A percentile compares a stretch with the other conserved stretches of the same genome.
Evolutionary conservation across 192 early-diverging fungal genomes (phyloP).

Genomic region (Coemansia sp.): DNA sequence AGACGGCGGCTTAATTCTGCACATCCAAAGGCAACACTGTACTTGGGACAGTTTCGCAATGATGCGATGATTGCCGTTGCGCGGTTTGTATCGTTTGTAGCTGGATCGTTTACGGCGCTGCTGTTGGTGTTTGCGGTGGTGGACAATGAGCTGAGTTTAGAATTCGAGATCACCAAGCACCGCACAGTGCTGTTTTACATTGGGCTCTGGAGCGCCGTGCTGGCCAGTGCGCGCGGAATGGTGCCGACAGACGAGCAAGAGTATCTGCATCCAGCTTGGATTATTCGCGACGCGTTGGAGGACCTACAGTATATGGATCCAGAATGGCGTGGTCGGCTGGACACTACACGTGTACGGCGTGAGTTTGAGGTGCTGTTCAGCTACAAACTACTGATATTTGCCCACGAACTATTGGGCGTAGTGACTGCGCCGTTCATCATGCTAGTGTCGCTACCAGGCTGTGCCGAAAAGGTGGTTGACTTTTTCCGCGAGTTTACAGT

Average conservation of each 20-base stretch:
- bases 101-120: constrained; percentile 85
- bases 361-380: constrained; percentile 79
- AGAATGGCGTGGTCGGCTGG: constrained; percentile 77
- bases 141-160: constrained; percentile 82
- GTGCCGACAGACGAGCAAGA: constrained; percentile 76
- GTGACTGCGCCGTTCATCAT: constrained; percentile 82
- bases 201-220: constrained; percentile 79
- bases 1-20: constrained; percentile 69
- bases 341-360: constrained; percentile 78
- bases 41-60: constrained; percentile 89
- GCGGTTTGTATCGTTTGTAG: constrained; percentile 84
- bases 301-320: constrained; percentile 88
- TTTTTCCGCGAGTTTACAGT: constrained; percentile 96
- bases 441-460: constrained; percentile 68
- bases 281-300: constrained; percentile 75
- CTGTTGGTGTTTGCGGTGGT: constrained; percentile 77
- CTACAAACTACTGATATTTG: constrained; percentile 72
- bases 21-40: constrained; percentile 72
- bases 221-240: constrained; percentile 77
- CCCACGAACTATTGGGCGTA: constrained; percentile 78
- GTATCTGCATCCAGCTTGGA: constrained; percentile 76
- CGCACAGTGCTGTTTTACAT: constrained; percentile 93
- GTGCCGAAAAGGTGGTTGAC: constrained; percentile 78
- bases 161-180: constrained; percentile 87
- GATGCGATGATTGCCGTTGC: constrained; percentile 74